These are phyloP conservation scores for Lactarius akahatsu DNA, from an alignment of 768 basidiomycete genomes.

Conservation along the genomic window DNA sequence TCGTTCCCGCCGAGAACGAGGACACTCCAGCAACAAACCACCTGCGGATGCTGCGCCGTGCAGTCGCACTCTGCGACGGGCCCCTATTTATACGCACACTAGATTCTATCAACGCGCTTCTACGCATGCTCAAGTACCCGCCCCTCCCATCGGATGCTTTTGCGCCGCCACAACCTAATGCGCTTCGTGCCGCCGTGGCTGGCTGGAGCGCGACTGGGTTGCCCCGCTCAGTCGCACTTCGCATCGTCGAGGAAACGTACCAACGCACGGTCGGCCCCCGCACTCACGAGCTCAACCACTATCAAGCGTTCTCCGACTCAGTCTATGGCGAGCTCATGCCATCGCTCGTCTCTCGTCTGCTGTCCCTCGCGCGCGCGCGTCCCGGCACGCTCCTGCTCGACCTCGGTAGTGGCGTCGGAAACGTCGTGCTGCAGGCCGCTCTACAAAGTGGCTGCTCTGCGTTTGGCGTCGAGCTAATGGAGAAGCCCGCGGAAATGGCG, in stretches of 20 bases:
- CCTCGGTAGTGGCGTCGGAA: conserved; percentile 61
- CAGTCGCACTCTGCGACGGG: conserved; percentile 67
- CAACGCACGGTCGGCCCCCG: conserved; percentile 91
- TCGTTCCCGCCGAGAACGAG: conserved; percentile 32
- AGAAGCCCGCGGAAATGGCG: conserved; percentile 79
- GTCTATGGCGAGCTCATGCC: conserved; percentile 92
- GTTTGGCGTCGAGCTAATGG: conserved; percentile 71
- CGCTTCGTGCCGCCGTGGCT: conserved; percentile 47
- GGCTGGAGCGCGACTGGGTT: conserved; percentile 55
- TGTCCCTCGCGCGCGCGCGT: conserved; percentile 49
- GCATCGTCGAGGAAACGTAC: conserved; percentile 88
- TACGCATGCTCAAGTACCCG: conserved; percentile 68
- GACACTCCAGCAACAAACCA: conserved; percentile 30
- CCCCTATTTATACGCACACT: conserved; percentile 68
- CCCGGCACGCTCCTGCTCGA: conserved; percentile 53
- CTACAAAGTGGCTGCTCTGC: conserved; percentile 52
- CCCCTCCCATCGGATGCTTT: conserved; percentile 52
- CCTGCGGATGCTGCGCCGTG: conserved; percentile 65
- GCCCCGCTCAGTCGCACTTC: conserved; percentile 64
- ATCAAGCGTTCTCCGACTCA: conserved; percentile 79
- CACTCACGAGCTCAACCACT: conserved; percentile 74
- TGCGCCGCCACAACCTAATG: conserved; percentile 44
- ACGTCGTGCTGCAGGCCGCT: conserved; percentile 55
- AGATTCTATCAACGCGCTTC: conserved; percentile 55
- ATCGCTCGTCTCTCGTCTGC: conserved; percentile 57